Conservation (phyloP, 2,329 filamentous ascomycete species). For the Allantophomopsis lycopodina region DNA sequence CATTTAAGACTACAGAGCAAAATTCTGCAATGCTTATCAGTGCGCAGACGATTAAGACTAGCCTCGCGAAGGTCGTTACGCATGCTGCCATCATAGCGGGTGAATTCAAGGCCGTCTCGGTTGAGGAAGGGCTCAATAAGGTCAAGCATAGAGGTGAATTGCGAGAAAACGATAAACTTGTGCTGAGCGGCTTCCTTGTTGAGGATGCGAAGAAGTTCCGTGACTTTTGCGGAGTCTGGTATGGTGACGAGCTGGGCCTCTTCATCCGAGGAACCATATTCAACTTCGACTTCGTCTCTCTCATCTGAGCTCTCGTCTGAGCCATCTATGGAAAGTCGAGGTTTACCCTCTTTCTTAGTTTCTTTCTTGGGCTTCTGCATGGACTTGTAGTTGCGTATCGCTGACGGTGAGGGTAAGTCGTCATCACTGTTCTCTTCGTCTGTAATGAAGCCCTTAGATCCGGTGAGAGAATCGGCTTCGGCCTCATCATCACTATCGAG, state of each 20-base stretch:
- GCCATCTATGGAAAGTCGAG: not conserved
- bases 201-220: constrained; percentile 69
- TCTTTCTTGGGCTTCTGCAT: constrained; percentile 29
- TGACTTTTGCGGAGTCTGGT: constrained; percentile 66
- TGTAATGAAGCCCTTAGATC: not conserved
- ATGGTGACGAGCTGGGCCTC: constrained; percentile 34
- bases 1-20: constrained; percentile 90
- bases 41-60: constrained; percentile 63
- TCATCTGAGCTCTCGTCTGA: constrained; percentile 18
- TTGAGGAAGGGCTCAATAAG: constrained; percentile 85
- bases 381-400: too few relatives aligned
- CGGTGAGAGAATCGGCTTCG: constrained; percentile 17
- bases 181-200: constrained; percentile 64
- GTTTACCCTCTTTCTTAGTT: constrained; percentile 22
- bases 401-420: too few relatives aligned
- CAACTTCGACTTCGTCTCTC: constrained; percentile 19
- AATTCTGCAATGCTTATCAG: constrained; percentile 62
- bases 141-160: constrained; percentile 97
- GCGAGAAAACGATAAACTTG: constrained; percentile 97
- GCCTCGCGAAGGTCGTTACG: constrained; percentile 84
- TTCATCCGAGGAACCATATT: constrained; percentile 19
- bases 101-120: constrained; percentile 60
- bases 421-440: not conserved
- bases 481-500: constrained; percentile 57
- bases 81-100: constrained; percentile 93